These are phyloP conservation scores for Coprinopsis cinerea DNA, from an alignment of 768 basidiomycete genomes.

Conservation along the genomic window DNA sequence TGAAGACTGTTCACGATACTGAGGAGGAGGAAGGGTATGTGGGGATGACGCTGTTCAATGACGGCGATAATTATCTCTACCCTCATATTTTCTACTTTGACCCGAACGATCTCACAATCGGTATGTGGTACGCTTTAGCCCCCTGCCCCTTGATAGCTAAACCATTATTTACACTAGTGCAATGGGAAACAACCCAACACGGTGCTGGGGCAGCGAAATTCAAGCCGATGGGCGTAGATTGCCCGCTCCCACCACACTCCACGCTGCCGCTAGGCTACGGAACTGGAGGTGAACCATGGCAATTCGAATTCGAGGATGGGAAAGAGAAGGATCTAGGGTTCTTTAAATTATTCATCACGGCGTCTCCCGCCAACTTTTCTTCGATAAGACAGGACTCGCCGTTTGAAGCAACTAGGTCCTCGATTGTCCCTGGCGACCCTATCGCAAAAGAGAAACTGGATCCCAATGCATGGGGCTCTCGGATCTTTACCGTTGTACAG, in stretches of 20 bases:
- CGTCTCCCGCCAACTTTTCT: slow-evolving; percentile 26
- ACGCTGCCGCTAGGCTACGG: slow-evolving; percentile 37
- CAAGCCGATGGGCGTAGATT: slow-evolving; percentile 15
- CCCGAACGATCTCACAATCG: slow-evolving; percentile 30
- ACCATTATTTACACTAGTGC: neutral
- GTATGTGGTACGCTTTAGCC: slow-evolving; percentile 16
- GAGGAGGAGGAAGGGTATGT: slow-evolving; percentile 15
- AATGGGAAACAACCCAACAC: slow-evolving; percentile 24
- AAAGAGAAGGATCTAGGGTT: slow-evolving; percentile 34
- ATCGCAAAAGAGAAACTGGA: neutral
- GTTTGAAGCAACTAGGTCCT: slow-evolving; percentile 16
- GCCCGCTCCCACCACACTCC: slow-evolving; percentile 20
- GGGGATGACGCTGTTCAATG: slow-evolving; percentile 31
- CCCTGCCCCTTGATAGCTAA: neutral
- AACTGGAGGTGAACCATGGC: slow-evolving; percentile 27
- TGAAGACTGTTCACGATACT: too few species aligned
- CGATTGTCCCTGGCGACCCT: too few species aligned
- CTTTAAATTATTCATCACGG: slow-evolving; percentile 39
- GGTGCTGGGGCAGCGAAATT: slow-evolving; percentile 20
- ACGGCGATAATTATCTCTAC: slow-evolving; percentile 27
- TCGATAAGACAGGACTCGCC: slow-evolving; percentile 29
- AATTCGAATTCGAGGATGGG: slow-evolving; percentile 24
- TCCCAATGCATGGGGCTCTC: neutral
- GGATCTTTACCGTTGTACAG: neutral
- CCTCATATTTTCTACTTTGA: slow-evolving; percentile 39